Conservation (phyloP, 2,329 filamentous ascomycete species). For the Raffaelea ambrosiae region DNA sequence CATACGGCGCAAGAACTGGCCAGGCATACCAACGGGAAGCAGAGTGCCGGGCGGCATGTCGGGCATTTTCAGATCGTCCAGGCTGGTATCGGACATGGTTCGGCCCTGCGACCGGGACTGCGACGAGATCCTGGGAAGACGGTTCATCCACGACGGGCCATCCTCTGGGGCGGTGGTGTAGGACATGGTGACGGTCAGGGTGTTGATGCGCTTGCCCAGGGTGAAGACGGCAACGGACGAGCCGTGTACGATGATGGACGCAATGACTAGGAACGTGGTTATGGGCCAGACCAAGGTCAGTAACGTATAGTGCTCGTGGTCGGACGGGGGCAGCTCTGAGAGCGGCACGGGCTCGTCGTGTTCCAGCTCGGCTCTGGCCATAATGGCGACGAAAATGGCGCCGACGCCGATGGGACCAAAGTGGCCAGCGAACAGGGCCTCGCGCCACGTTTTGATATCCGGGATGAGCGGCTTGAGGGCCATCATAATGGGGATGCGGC, state of each 20-base stretch:
- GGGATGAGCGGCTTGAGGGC: constrained; percentile 85
- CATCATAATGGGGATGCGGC: constrained; percentile 92
- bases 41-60: constrained; percentile 61
- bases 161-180: constrained; percentile 88
- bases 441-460: constrained; percentile 96
- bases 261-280: constrained; percentile 84
- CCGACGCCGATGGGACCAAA: constrained; percentile 97
- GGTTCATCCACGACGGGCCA: constrained; percentile 89
- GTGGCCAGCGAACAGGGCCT: constrained; percentile 92
- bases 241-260: constrained; percentile 90
- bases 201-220: constrained; percentile 96
- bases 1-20: constrained; percentile 73
- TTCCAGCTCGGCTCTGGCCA: constrained; percentile 88
- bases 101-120: constrained; percentile 73
- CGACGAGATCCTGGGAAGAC: constrained; percentile 64
- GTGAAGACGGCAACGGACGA: constrained; percentile 99
- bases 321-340: constrained; percentile 46
- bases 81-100: constrained; percentile 72
- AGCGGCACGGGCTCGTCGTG: constrained; percentile 67
- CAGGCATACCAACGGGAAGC: constrained; percentile 62
- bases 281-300: constrained; percentile 93
- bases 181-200: constrained; percentile 86
- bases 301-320: constrained; percentile 54
- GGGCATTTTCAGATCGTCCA: constrained; percentile 52
- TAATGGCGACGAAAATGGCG: constrained; percentile 88